Evolutionary conservation across 257 asterid genomes (phyloP).

Genomic region (Jasminum sambac): DNA sequence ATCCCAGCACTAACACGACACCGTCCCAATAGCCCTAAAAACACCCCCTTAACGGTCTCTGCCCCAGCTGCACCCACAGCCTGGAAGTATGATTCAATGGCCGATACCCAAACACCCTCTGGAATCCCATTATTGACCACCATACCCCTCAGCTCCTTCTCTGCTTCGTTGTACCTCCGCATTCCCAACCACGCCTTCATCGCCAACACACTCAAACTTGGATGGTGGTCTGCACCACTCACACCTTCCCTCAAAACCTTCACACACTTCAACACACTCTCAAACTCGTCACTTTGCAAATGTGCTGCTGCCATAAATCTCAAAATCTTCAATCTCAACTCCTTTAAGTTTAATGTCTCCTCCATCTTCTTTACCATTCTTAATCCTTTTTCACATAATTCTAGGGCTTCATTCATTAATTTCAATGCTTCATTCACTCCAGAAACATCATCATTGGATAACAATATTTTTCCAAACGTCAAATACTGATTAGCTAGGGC

Average conservation of each 20-base stretch:
- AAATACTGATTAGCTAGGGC: constrained; percentile 80
- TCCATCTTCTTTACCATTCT: constrained; percentile 75
- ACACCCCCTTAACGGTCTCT: constrained; percentile 78
- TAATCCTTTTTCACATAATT: constrained; percentile 88
- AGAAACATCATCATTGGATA: constrained; percentile 52
- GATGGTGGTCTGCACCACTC: constrained; percentile 69
- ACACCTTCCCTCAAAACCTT: constrained; percentile 81
- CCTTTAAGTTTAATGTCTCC: constrained; percentile 75
- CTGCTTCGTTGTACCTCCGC: constrained; percentile 78
- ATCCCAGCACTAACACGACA: constrained; percentile 85
- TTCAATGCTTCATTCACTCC: constrained; percentile 71
- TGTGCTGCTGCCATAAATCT: constrained; percentile 90
- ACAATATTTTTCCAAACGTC: constrained; percentile 62
- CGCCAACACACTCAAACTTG: constrained; percentile 89
- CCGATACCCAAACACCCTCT: constrained; percentile 96
- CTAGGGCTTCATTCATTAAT: constrained; percentile 87
- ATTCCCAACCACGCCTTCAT: constrained; percentile 99
- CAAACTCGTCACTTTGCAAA: constrained; percentile 89
- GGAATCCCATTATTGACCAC: constrained; percentile 81
- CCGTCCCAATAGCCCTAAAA: constrained; percentile 76
- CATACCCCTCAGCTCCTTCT: constrained; percentile 93
- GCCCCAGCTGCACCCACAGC: constrained; percentile 89
- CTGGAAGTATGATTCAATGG: constrained; percentile 84
- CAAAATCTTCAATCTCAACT: constrained; percentile 71
- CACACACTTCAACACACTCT: constrained; percentile 87